Conservation (phyloP, 371 early-diverging fungal species). For the Coelomomyces lativittatus region DNA sequence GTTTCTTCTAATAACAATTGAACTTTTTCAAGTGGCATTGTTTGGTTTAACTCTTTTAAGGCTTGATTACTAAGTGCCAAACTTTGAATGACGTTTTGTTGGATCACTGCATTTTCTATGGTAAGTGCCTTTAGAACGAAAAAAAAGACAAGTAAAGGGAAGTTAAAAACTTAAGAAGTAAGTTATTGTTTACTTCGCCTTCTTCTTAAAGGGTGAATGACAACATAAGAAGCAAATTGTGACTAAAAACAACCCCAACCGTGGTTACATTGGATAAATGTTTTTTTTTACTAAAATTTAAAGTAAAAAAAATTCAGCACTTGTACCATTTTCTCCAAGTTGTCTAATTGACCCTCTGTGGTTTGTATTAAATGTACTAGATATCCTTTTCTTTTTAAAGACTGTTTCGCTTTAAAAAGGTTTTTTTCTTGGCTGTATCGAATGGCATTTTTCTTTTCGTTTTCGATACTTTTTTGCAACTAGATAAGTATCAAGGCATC, state of each 20-base stretch:
- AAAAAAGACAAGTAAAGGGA: not conserved
- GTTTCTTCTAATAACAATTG: slow-evolving; percentile 86
- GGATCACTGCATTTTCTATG: slow-evolving; percentile 78
- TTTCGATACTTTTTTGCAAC: too few relatives aligned
- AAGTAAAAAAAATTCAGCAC: not conserved
- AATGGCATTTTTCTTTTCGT: too few relatives aligned
- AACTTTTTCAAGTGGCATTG: slow-evolving; percentile 78
- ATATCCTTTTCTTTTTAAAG: too few relatives aligned
- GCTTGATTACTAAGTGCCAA: slow-evolving; percentile 66
- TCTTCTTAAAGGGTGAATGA: slow-evolving; percentile 45
- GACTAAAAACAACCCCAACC: not conserved
- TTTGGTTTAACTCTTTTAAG: slow-evolving; percentile 67
- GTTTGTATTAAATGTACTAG: too few relatives aligned
- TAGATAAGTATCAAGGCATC: too few relatives aligned
- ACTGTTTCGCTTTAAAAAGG: too few relatives aligned
- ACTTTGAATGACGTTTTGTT: slow-evolving; percentile 68
- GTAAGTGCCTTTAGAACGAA: slow-evolving; percentile 38
- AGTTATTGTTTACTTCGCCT: slow-evolving; percentile 38
- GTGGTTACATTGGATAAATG: not conserved
- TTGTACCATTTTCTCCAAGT: too few relatives aligned
- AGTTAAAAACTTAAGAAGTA: slow-evolving; percentile 15
- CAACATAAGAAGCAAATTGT: slow-evolving; percentile 16
- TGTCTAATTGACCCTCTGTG: too few relatives aligned
- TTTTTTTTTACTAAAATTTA: slow-evolving; percentile 1
- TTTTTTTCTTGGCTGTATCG: too few relatives aligned